Evolutionary conservation across 2,329 filamentous ascomycete genomes (phyloP).

Genomic region (Monilinia laxa): DNA sequence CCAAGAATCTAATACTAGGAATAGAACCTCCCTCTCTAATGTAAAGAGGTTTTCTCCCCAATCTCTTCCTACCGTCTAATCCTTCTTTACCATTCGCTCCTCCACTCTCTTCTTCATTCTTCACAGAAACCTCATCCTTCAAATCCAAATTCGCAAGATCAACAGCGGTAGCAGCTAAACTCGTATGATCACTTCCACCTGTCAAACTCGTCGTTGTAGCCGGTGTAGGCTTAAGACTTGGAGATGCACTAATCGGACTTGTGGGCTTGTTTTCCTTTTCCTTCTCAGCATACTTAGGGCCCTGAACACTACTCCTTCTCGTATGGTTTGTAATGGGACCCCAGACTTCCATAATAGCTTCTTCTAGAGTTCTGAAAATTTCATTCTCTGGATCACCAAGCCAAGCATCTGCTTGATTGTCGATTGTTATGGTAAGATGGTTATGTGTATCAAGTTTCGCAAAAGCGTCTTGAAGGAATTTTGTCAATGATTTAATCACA

Average conservation of each 20-base stretch:
- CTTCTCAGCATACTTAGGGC: conserved; percentile 30
- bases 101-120: not conserved
- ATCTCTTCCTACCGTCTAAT: conserved; percentile 18
- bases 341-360: conserved; percentile 85
- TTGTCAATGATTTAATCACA: conserved; percentile 66
- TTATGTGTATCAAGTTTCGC: conserved; percentile 76
- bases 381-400: conserved; percentile 87
- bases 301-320: conserved; percentile 44
- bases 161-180: conserved; percentile 33
- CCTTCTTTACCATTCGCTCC: not conserved
- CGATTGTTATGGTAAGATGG: conserved; percentile 75
- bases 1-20: conserved; percentile 87
- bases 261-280: conserved; percentile 29
- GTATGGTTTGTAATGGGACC: conserved; percentile 49
- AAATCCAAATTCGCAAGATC: conserved; percentile 28
- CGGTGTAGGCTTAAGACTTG: conserved; percentile 44
- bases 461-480: conserved; percentile 72
- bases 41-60: conserved; percentile 69
- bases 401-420: conserved; percentile 95
- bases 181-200: conserved; percentile 44
- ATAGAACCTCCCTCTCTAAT: conserved; percentile 96
- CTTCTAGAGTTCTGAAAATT: conserved; percentile 85
- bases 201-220: conserved; percentile 54
- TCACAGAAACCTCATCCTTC: not conserved
- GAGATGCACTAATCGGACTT: conserved; percentile 25